Conservation (phyloP, 176 grass and related monocot genomes). For the Alloteropsis semialata region DNA sequence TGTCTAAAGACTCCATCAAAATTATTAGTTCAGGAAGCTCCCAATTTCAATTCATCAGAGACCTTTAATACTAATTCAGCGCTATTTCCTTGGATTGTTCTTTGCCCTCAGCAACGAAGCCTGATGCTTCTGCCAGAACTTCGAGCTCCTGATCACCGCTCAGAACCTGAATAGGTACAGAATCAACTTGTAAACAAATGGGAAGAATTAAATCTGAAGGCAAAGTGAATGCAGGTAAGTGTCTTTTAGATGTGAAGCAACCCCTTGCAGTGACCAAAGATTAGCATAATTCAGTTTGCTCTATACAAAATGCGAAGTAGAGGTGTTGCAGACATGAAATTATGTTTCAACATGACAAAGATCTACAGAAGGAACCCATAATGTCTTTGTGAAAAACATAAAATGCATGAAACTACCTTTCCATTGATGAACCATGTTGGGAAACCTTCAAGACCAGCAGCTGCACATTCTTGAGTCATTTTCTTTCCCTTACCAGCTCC, state of each 20-base stretch:
- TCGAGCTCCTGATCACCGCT: slow-evolving; percentile 76
- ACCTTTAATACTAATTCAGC: not conserved
- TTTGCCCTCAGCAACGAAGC: slow-evolving; percentile 41
- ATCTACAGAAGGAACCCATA: not conserved
- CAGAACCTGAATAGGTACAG: slow-evolving; percentile 46
- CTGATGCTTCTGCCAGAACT: slow-evolving; percentile 69
- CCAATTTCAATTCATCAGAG: not conserved
- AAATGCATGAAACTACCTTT: slow-evolving; percentile 44
- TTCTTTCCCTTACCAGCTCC: slow-evolving; percentile 93
- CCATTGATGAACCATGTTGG: slow-evolving; percentile 90
- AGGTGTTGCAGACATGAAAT: not conserved
- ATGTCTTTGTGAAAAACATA: not conserved
- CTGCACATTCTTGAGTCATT: slow-evolving; percentile 67
- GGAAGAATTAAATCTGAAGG: not conserved
- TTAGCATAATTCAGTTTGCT: not conserved
- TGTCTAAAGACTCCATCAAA: not conserved
- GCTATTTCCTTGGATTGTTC: slow-evolving; percentile 10
- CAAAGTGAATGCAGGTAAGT: not conserved
- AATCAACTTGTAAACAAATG: not conserved
- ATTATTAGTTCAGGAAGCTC: not conserved
- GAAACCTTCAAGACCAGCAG: slow-evolving; percentile 76
- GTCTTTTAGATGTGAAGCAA: not conserved
- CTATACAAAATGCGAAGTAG: not conserved
- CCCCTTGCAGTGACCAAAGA: not conserved
- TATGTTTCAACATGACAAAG: not conserved